Conservation (phyloP, 2,329 filamentous ascomycete genomes). For the Fusarium sp. region DNA sequence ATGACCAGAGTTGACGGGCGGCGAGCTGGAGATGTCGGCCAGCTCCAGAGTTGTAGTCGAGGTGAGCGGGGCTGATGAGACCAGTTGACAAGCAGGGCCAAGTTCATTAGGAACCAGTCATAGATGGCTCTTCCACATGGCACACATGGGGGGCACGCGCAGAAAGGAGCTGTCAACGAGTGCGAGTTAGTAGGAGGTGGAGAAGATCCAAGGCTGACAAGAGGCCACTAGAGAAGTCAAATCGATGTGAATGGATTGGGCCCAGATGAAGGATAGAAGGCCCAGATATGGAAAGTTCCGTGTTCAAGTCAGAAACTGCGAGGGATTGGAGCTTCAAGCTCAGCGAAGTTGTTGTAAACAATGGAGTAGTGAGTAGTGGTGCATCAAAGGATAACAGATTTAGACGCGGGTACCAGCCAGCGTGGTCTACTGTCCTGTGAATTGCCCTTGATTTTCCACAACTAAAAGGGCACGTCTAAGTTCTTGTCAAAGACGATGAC, state of each 20-base stretch:
- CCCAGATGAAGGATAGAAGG: slow-evolving; percentile 29
- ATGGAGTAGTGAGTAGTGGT: slow-evolving; percentile 7
- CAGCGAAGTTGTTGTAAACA: slow-evolving; percentile 13
- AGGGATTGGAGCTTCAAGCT: slow-evolving; percentile 14
- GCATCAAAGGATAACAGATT: slow-evolving; percentile 21
- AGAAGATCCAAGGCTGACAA: slow-evolving; percentile 30
- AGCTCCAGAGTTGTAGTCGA: slow-evolving; percentile 58
- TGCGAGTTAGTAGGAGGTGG: slow-evolving; percentile 39
- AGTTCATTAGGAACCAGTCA: slow-evolving; percentile 61
- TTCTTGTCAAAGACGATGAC: slow-evolving; percentile 16
- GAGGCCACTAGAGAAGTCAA: slow-evolving; percentile 16
- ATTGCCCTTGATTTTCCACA: slow-evolving; percentile 17
- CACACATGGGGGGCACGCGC: slow-evolving; percentile 45
- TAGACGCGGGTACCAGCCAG: slow-evolving; percentile 41
- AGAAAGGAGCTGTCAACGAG: slow-evolving; percentile 51
- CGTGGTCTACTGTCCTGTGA: slow-evolving; percentile 18
- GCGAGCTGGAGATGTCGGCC: slow-evolving; percentile 62
- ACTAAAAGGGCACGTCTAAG: slow-evolving; percentile 14
- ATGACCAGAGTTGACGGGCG: slow-evolving; percentile 30
- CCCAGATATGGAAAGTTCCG: slow-evolving; percentile 21
- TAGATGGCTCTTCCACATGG: slow-evolving; percentile 50
- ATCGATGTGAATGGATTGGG: slow-evolving; percentile 3
- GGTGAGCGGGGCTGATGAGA: slow-evolving; percentile 58
- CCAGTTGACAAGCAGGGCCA: slow-evolving; percentile 57
- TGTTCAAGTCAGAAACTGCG: slow-evolving; percentile 8